phyloP scores from a whole-genome alignment of 2,329 filamentous ascomycete genomes.

The Cladosporium sphaerospermum region DNA sequence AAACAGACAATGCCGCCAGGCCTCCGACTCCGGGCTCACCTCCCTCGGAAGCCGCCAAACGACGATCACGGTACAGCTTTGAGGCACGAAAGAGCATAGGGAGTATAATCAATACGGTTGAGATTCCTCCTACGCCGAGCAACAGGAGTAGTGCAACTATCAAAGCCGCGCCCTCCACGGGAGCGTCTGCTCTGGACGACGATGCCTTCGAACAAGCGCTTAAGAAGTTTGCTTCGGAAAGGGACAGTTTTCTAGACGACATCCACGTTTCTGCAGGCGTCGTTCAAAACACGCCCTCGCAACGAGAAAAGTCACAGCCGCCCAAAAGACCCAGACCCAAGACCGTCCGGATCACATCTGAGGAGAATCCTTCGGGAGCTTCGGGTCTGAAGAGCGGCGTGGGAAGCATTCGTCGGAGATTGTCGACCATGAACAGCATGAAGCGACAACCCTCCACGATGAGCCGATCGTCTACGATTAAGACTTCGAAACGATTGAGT shows the following conservation, averaged over 20 bases:
- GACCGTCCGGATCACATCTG: slow-evolving; percentile 76
- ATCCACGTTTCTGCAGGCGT: slow-evolving; percentile 82
- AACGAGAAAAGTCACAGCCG: slow-evolving; percentile 47
- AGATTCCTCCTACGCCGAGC: slow-evolving; percentile 47
- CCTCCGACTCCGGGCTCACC: slow-evolving; percentile 40
- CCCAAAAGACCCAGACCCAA: slow-evolving; percentile 58
- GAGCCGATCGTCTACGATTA: slow-evolving; percentile 61
- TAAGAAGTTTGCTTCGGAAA: slow-evolving; percentile 89
- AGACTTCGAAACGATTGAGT: slow-evolving; percentile 82
- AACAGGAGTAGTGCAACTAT: slow-evolving; percentile 61
- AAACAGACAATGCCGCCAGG: slow-evolving; percentile 44
- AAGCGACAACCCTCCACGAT: slow-evolving; percentile 75
- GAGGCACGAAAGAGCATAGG: slow-evolving; percentile 47
- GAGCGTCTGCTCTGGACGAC: slow-evolving; percentile 50
- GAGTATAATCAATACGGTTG: slow-evolving; percentile 41
- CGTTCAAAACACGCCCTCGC: slow-evolving; percentile 39
- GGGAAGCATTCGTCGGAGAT: slow-evolving; percentile 83
- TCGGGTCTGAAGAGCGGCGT: slow-evolving; percentile 53
- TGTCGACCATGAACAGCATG: slow-evolving; percentile 95
- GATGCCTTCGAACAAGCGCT: slow-evolving; percentile 92
- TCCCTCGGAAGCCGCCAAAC: slow-evolving; percentile 32
- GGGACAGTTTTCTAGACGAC: slow-evolving; percentile 89
- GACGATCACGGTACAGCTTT: slow-evolving; percentile 39
- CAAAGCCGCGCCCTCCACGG: slow-evolving; percentile 38
- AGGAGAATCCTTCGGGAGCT: slow-evolving; percentile 40